phyloP scores from a whole-genome alignment of 768 basidiomycete species.

The Lyophyllum semitale region DNA sequence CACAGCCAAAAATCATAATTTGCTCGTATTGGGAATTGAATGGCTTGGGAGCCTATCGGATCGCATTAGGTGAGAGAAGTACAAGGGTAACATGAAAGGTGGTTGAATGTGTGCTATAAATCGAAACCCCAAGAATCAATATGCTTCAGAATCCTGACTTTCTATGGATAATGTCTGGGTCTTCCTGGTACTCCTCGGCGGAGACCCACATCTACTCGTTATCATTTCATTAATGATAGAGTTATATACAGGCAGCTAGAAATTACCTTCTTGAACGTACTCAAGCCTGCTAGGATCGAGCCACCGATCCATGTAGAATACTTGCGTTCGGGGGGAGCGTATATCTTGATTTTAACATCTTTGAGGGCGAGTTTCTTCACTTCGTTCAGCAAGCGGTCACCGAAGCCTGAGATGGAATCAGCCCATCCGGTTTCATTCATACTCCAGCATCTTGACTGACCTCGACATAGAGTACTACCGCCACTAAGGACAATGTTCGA shows the following conservation, averaged over 20 bases:
- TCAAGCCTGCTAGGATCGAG: constrained; percentile 92
- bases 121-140: constrained; percentile 14
- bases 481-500: constrained; percentile 97
- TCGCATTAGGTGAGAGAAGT: constrained; percentile 12
- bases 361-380: constrained; percentile 94
- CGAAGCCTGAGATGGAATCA: constrained; percentile 63
- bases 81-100: constrained; percentile 32
- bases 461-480: constrained; percentile 93
- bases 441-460: constrained; percentile 41
- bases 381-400: constrained; percentile 93
- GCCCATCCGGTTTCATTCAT: constrained; percentile 2
- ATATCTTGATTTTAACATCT: constrained; percentile 98
- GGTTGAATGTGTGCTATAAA: constrained; percentile 9
- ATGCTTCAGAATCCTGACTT: constrained; percentile 76
- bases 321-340: constrained; percentile 98
- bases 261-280: constrained; percentile 93
- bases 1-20: no score
- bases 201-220: constrained; percentile 94
- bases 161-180: constrained; percentile 98
- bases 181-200: constrained; percentile 98
- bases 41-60: not conserved
- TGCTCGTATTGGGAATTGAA: no score
- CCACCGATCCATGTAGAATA: constrained; percentile 98
- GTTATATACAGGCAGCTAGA: constrained; percentile 3
- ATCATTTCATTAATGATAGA: constrained; percentile 11